These are phyloP conservation scores for Saccharata proteae DNA, from an alignment of 2,329 filamentous ascomycete species.

Conservation along the genomic window DNA sequence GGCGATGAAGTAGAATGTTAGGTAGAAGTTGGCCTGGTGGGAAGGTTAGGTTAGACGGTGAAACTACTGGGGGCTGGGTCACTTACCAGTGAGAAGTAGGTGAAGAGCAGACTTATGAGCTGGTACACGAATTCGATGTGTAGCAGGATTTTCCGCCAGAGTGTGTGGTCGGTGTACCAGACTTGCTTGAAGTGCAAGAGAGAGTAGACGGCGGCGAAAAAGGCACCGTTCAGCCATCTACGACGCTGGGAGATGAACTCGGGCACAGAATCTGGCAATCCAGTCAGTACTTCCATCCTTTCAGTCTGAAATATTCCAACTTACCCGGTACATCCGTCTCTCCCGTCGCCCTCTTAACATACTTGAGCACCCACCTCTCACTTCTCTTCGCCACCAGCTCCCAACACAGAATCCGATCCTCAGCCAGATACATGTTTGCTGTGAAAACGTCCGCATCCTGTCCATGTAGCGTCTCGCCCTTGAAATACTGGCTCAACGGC, in stretches of 20 bases:
- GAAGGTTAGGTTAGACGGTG: conserved; percentile 14
- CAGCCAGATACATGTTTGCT: conserved; percentile 88
- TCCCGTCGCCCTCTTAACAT: conserved; percentile 90
- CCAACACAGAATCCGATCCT: conserved; percentile 85
- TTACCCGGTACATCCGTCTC: conserved; percentile 95
- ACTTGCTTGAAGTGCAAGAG: conserved; percentile 90
- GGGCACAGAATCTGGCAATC: conserved; percentile 68
- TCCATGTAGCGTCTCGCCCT: conserved; percentile 92
- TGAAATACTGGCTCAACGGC: conserved; percentile 95
- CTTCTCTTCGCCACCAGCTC: conserved; percentile 90
- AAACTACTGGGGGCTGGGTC: conserved; percentile 10
- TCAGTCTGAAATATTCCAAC: conserved; percentile 20
- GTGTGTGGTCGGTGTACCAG: conserved; percentile 82
- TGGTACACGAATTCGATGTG: conserved; percentile 96
- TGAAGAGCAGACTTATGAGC: conserved; percentile 83
- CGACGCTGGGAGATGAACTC: conserved; percentile 96
- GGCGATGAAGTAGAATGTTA: conserved; percentile 96
- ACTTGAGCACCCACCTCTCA: conserved; percentile 95
- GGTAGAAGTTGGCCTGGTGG: conserved; percentile 75
- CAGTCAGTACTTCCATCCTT: neutral
- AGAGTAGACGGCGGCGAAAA: conserved; percentile 97
- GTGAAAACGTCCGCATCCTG: conserved; percentile 96
- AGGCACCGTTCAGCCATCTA: conserved; percentile 95
- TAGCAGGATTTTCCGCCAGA: conserved; percentile 78
- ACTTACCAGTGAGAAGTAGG: conserved; percentile 70